Base-by-base conservation (phyloP, 495 filamentous ascomycete species). In the Copromyces sp. region DNA sequence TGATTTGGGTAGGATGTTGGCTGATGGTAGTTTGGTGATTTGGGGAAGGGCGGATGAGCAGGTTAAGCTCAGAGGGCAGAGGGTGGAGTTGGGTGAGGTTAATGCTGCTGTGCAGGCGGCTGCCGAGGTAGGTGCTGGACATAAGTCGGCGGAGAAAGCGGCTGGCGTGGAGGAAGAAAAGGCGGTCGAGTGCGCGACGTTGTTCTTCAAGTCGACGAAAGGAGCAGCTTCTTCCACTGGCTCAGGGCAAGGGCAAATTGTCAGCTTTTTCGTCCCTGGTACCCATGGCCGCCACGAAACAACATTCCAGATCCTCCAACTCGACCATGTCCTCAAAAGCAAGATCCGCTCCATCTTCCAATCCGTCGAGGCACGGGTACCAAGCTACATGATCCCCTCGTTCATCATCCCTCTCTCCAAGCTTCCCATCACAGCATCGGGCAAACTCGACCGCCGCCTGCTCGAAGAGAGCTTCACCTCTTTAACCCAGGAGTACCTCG, bases 71-170 rank as follows among this genome's bases (percentile, higher is more conserved):
- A 87, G 93, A 32, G 93, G 93, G 2, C 90, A 94, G 73, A 87
- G 92, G 9, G 88, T 94, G 7, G 93, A 94, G 39, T 85, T 95
- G 8, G 88, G 87, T 4, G 95, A 98, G 80, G 91, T 97, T 42
- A 91, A 88, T 68, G 80, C 82, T n/a, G 79, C 78, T 20, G 74
- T 93, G 11, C 73, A 81, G 20, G 81, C 82, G 53, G 29, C 53
- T 6, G 53, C 53, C 9, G 24, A 9, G 53, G 29, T 32, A 65
- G 7, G 53, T 65, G 53, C 7, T 16, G 29, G 29, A 17, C 29
- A 29, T 65, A 35, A 35, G 7, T 65, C 29, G 29, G 53, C 7
- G 53, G 29, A 17, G 14, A 16, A 32, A 8, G 68, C 69, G 0
- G 37, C 76, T 24, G 86, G 89, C 5, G 70, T 76, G 9, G 84